These are phyloP conservation scores for Silene noctiflora DNA, from an alignment of 179 eudicot genomes.

Conservation along the genomic window DNA sequence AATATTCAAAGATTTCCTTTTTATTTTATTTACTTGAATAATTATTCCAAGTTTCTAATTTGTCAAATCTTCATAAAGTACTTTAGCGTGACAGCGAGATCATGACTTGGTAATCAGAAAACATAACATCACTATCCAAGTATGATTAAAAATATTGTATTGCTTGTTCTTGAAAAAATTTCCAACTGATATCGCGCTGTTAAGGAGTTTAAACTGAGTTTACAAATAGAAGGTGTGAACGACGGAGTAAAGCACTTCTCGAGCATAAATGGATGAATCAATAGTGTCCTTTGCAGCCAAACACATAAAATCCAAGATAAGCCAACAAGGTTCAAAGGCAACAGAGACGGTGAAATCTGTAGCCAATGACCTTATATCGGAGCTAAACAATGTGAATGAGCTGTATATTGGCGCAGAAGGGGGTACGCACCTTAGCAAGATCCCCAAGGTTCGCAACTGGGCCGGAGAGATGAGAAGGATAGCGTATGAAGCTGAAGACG, in stretches of 20 bases:
- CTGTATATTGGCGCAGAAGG: neutral
- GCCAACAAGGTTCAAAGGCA: neutral
- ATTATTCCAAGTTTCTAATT: too few relatives aligned
- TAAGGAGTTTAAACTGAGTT: too few relatives aligned
- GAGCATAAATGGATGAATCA: neutral
- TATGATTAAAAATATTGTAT: too few relatives aligned
- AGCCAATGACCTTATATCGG: neutral
- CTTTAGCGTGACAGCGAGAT: too few relatives aligned
- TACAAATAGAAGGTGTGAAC: too few relatives aligned
- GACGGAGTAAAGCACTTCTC: neutral
- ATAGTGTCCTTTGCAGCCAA: neutral
- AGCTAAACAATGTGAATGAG: constrained; percentile 3
- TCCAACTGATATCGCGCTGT: too few relatives aligned
- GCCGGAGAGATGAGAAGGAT: constrained; percentile 13
- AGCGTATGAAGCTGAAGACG: constrained; percentile 31
- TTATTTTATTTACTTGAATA: too few relatives aligned
- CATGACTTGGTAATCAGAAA: too few relatives aligned
- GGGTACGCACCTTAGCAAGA: neutral
- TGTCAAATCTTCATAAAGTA: too few relatives aligned
- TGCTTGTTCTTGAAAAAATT: too few relatives aligned
- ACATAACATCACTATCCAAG: too few relatives aligned
- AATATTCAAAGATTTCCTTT: too few relatives aligned
- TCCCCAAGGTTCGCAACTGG: constrained; percentile 5
- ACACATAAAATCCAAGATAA: neutral
- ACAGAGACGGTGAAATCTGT: neutral